These are phyloP conservation scores for Suaeda aralocaspica DNA, from an alignment of 148 eudicot species.

Conservation along the genomic window DNA sequence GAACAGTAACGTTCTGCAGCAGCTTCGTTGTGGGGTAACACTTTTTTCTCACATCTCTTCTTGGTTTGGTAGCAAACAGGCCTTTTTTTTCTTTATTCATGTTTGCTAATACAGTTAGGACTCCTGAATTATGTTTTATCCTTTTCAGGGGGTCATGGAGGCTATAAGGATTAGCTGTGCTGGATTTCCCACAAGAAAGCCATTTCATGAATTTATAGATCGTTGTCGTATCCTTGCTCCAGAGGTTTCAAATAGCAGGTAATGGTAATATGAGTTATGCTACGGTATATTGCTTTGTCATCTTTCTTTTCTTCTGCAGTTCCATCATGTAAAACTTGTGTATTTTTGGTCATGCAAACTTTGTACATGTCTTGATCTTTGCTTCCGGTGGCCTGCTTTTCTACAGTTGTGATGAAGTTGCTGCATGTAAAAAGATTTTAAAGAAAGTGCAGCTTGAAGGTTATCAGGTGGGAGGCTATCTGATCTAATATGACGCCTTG, in stretches of 20 bases:
- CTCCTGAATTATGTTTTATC: conserved; percentile 19
- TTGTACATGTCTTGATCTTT: conserved; percentile 21
- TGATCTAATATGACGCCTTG: background rate
- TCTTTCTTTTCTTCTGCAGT: conserved; percentile 2
- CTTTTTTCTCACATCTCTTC: conserved; percentile 11
- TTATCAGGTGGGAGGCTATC: conserved; percentile 58
- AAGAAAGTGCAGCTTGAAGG: conserved; percentile 69
- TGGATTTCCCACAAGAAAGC: conserved; percentile 87
- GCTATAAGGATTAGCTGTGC: conserved; percentile 98
- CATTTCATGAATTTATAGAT: conserved; percentile 61
- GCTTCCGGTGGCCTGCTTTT: conserved; percentile 7
- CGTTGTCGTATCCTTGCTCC: conserved; percentile 83
- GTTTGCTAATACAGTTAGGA: background rate
- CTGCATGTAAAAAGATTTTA: conserved; percentile 61
- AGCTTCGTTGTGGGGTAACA: conserved; percentile 92
- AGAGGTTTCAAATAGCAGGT: conserved; percentile 66
- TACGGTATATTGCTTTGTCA: background rate
- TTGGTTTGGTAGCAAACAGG: background rate
- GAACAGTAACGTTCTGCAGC: conserved; percentile 75
- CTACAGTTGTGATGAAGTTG: conserved; percentile 53
- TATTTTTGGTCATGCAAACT: background rate
- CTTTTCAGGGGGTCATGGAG: conserved; percentile 92
- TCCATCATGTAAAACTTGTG: background rate
- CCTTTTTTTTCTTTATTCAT: background rate
- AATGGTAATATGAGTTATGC: conserved; percentile 8